Evolutionary conservation across 2,329 filamentous ascomycete genomes (phyloP).

Genomic region (Claviceps pazoutovae): DNA sequence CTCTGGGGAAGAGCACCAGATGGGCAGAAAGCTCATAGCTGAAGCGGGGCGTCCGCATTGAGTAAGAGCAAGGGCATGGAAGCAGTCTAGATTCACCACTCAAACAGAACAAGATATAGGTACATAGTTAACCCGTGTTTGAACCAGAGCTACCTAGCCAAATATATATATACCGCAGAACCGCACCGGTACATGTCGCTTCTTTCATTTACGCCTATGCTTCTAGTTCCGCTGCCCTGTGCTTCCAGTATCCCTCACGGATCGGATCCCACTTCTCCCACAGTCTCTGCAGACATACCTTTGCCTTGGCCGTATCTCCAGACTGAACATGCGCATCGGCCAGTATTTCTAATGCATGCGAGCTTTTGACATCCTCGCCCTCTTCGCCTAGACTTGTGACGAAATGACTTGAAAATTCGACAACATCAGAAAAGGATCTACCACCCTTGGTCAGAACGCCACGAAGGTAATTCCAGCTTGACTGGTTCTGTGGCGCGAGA

Average conservation of each 20-base stretch:
- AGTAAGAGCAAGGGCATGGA: too few species aligned
- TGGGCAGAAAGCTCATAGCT: too few species aligned
- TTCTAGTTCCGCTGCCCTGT: conserved; percentile 14
- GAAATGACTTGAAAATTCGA: conserved; percentile 37
- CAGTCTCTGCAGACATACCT: conserved; percentile 56
- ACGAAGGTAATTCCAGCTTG: conserved; percentile 81
- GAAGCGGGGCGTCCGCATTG: too few species aligned
- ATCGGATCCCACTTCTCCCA: conserved; percentile 84
- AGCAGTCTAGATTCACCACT: too few species aligned
- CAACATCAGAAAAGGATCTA: conserved; percentile 29
- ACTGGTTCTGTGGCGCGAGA: conserved; percentile 83
- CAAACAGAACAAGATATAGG: too few species aligned
- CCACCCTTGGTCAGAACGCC: conserved; percentile 59
- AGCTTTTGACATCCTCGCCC: conserved; percentile 41
- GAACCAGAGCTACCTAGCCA: too few species aligned
- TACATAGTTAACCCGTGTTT: too few species aligned
- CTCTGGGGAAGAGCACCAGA: too few species aligned
- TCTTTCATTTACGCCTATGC: neutral
- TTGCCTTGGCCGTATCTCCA: conserved; percentile 47
- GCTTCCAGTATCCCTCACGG: conserved; percentile 85
- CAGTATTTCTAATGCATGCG: conserved; percentile 56
- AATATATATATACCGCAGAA: too few species aligned
- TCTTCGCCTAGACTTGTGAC: conserved; percentile 32
- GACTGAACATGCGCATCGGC: conserved; percentile 52
- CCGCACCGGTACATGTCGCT: too few species aligned